Base-by-base conservation (phyloP, 163 green algal species). In the Scenedesmus sp. region DNA sequence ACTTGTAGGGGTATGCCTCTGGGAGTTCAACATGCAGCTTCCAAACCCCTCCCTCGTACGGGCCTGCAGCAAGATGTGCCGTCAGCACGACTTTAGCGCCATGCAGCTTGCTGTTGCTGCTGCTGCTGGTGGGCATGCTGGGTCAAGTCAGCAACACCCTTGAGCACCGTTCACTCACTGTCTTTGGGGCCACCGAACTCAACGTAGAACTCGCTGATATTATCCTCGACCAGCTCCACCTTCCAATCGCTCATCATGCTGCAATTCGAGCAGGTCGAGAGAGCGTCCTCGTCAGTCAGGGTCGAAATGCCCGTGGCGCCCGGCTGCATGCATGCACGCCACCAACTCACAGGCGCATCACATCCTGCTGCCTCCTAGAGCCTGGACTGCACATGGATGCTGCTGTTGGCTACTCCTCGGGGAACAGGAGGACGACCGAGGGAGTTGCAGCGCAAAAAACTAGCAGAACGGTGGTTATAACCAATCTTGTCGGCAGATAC, bases 231-330 rank as follows among this genome's bases (percentile, higher is more conserved):
- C 33, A 99, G 94, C 83, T 99, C 98, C n/a, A 99, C 98, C 72
- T 99, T 98, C 94, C 96, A 99, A 91, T 99, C 98, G 73, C 93
- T 98, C 98, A 99, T 99, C 97, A 99, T 98, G 76, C 97, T 99
- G 95, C 92, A 46, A 26, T 9, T 33, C 33, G 70, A 44, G 26
- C 18, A 68, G 20, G 61, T 37, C n/a, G 68, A 81, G 18, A 81
- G 83, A 81, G 65, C 46, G 37, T 86, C 81, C 81, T 86, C 81
- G 81, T 86, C 81, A 87, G 49, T 76, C 82, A 87, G 82, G 73
- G 73, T 46, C 16, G 35, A 30, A 30, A 1, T 0, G 1, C 3
- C 24, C 73, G 4, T 51, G 73, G 33, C 73, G 73, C 73, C 18
- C 73, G 4, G 73, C 35, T 46, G 73, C 35, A 44, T 44, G 73